Evolutionary conservation across 805 yeast genomes (phyloP), one percentile per base, ranked within the genome.

Genomic region (Citeromyces matritensis): DNA sequence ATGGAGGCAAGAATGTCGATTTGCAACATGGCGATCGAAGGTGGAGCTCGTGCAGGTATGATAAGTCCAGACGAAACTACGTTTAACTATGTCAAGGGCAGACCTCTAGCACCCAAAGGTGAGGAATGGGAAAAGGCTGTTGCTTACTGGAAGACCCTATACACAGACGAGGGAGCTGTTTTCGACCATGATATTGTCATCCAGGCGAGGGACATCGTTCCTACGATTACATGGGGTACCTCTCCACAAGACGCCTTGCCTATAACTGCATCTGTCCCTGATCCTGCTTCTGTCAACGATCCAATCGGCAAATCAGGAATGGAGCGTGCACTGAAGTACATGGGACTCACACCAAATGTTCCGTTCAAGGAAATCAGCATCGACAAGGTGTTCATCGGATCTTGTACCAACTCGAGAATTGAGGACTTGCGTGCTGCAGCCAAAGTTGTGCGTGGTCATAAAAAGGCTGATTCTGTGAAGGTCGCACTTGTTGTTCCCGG

Each of bases 1-100:
- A 84, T 91, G 85, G 98, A 91, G 60, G 95, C 97, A 8, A 73
- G 98, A 60, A 91, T 91, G 98, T 85, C 97, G 33, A 91, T 91
- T 65, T 91, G 98, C 69, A 91, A 91, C 56, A 91, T 91, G 98
- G 77, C 97, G 29, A 88, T 91, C 48, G 98, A 91, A 63, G 98
- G 80, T 37, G 98, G 98, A 61, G 98, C 98, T 11, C 78, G 98
- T 63, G 97, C 98, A 17, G 98, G 98, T 59, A 84, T 91, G 96
- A 88, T 91, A 53, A 81, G 78, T 41, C 98, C 98, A 7, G 98
- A 91, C 52, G 80, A 85, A 41, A 74, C 55, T 33, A 88, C 97
- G 19, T 82, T 79, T 48, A 77, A 78, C 37, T 91, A 91, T 58
- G 65, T 91, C 46, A 76, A 86, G 61, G 94, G 93, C 38, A 73